phyloP scores from a whole-genome alignment of 768 basidiomycete species.

The Sarcomyxa edulis region DNA sequence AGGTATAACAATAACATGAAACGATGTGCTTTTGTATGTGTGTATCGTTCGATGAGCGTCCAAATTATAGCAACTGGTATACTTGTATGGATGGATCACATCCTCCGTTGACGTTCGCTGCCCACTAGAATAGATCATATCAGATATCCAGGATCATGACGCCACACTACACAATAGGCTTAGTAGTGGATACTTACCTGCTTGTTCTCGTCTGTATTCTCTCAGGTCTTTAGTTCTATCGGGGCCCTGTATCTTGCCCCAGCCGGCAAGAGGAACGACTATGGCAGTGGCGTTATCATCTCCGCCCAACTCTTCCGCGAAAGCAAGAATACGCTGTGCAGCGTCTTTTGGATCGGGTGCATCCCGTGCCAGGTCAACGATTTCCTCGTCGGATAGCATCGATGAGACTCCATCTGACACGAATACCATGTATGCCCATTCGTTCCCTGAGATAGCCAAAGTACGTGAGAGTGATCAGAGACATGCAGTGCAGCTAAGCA shows the following conservation, averaged over 20 bases:
- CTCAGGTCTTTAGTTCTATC: constrained; percentile 81
- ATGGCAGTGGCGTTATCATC: constrained; percentile 92
- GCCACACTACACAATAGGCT: too few species aligned
- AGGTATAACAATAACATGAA: too few species aligned
- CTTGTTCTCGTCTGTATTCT: constrained; percentile 70
- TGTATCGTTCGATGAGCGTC: too few species aligned
- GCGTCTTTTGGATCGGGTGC: constrained; percentile 70
- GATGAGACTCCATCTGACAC: constrained; percentile 95
- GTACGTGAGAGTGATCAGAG: neutral
- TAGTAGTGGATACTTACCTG: constrained; percentile 32
- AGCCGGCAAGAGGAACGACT: constrained; percentile 88
- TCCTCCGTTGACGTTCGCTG: constrained; percentile 59
- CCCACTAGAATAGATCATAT: constrained; percentile 37
- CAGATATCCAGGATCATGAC: too few species aligned
- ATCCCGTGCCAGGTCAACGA: constrained; percentile 81
- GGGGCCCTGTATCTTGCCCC: constrained; percentile 76
- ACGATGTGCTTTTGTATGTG: too few species aligned
- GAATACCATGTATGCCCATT: constrained; percentile 84
- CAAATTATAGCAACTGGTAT: neutral
- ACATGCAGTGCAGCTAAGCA: neutral
- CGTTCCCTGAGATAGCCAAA: constrained; percentile 46
- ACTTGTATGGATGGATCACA: constrained; percentile 36
- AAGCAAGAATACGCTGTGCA: constrained; percentile 78
- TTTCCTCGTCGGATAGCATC: constrained; percentile 88
- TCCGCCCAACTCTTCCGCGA: constrained; percentile 82